phyloP scores from a whole-genome alignment of 140 eudicot species.

The Stevia rebaudiana region DNA sequence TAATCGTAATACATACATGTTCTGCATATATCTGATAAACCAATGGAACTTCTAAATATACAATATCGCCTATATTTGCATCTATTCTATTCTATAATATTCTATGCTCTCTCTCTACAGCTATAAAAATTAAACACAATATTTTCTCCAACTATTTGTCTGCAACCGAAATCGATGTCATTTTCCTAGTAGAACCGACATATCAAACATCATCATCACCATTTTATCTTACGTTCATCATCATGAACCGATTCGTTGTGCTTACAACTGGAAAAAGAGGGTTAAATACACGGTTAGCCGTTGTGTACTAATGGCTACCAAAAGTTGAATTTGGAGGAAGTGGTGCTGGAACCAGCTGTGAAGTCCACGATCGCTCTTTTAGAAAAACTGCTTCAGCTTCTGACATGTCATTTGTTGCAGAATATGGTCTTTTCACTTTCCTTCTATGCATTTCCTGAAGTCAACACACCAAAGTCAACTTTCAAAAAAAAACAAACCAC shows the following conservation, averaged over 20 bases:
- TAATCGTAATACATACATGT: background rate
- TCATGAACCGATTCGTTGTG: background rate
- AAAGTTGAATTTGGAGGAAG: constrained; percentile 58
- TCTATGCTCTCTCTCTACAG: background rate
- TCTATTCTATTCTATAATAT: background rate
- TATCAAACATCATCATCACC: background rate
- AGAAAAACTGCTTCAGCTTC: constrained; percentile 34
- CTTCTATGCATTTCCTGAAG: constrained; percentile 52
- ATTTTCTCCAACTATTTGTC: background rate
- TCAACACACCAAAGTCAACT: constrained; percentile 1
- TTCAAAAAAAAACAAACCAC: background rate
- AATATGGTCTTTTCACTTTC: constrained; percentile 82
- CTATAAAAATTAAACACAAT: background rate
- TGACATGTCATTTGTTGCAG: constrained; percentile 42
- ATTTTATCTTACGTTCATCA: background rate
- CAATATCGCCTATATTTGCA: constrained; percentile 8
- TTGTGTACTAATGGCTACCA: constrained; percentile 42
- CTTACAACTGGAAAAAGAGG: background rate
- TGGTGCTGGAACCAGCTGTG: constrained; percentile 59
- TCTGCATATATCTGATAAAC: background rate
- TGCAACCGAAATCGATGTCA: background rate
- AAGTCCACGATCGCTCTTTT: constrained; percentile 36
- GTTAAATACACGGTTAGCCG: constrained; percentile 1
- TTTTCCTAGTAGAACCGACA: constrained; percentile 3
- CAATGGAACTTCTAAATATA: background rate